Evolutionary conservation across 192 early-diverging fungal genomes (phyloP).

Genomic region (Entophlyctis luteolus): DNA sequence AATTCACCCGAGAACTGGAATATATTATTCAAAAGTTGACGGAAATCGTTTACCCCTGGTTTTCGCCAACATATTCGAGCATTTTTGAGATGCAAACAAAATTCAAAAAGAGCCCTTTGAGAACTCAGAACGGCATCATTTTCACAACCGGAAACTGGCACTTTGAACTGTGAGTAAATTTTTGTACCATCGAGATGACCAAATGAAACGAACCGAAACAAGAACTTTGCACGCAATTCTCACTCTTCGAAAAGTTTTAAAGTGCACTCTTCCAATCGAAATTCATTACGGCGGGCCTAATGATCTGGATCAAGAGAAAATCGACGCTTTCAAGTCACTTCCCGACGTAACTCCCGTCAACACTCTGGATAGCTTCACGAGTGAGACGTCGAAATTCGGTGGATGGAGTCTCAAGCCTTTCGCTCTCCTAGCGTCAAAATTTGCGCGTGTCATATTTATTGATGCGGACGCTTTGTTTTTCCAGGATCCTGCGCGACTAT

Average conservation of each 20-base stretch:
- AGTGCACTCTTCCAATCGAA: constrained; percentile 54
- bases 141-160: constrained; percentile 14
- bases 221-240: constrained; percentile 6
- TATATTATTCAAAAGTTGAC: background rate
- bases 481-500: constrained; percentile 53
- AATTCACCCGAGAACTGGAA: background rate
- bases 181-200: no score
- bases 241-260: constrained; percentile 26
- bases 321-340: background rate
- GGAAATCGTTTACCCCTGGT: constrained; percentile 3
- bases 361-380: constrained; percentile 13
- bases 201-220: no score
- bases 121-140: background rate
- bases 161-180: no score
- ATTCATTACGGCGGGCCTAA: constrained; percentile 46
- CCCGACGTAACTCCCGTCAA: constrained; percentile 27
- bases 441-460: constrained; percentile 50
- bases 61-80: background rate
- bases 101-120: background rate
- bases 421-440: background rate
- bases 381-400: background rate
- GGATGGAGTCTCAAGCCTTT: constrained; percentile 15
- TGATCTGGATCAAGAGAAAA: background rate
- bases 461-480: constrained; percentile 71
- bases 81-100: no score